These are phyloP conservation scores for Trematosphaeria pertusa DNA, from an alignment of 2,329 filamentous ascomycete species.

Conservation along the genomic window DNA sequence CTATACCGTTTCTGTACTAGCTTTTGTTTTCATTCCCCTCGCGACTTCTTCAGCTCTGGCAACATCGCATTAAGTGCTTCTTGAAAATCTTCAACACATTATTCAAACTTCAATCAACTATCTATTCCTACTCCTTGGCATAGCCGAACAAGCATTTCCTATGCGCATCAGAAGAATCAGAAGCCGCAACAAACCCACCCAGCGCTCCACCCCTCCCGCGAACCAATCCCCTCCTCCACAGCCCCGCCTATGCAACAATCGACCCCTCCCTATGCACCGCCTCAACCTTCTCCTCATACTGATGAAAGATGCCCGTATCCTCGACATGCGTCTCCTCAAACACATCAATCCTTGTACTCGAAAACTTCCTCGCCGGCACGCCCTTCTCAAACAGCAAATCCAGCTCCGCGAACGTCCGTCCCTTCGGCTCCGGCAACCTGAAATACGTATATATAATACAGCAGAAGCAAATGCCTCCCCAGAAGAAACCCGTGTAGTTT, in stretches of 20 bases:
- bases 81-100: too few relatives aligned
- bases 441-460: slow-evolving; percentile 85
- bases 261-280: not conserved
- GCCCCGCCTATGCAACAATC: not conserved
- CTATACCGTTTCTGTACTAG: too few relatives aligned
- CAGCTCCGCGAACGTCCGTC: slow-evolving; percentile 84
- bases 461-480: slow-evolving; percentile 79
- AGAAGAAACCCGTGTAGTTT: slow-evolving; percentile 88
- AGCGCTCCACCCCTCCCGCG: too few relatives aligned
- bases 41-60: too few relatives aligned
- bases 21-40: too few relatives aligned
- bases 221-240: too few relatives aligned
- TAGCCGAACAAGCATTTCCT: too few relatives aligned
- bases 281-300: slow-evolving; percentile 42
- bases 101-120: too few relatives aligned
- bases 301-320: slow-evolving; percentile 38
- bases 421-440: slow-evolving; percentile 79
- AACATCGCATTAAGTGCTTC: too few relatives aligned
- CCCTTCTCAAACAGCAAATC: slow-evolving; percentile 82
- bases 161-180: too few relatives aligned
- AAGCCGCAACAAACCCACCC: too few relatives aligned
- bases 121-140: too few relatives aligned
- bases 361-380: slow-evolving; percentile 76
- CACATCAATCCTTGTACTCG: slow-evolving; percentile 62
- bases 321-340: slow-evolving; percentile 49